Conservation (phyloP, 176 grass and related monocot genomes). For the Musa troglodytarum region DNA sequence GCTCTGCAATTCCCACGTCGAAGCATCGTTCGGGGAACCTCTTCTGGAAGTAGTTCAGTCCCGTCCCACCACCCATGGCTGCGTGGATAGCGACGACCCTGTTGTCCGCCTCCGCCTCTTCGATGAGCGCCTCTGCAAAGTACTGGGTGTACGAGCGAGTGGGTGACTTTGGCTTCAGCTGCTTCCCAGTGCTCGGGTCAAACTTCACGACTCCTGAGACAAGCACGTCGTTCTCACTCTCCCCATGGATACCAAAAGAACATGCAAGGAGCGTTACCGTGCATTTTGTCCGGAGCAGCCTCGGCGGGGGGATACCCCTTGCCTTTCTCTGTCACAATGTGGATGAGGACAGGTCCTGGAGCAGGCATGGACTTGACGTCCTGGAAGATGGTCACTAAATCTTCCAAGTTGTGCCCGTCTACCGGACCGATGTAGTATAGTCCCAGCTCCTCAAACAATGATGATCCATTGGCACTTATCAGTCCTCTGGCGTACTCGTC, state of each 20-base stretch:
- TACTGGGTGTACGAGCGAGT: constrained; percentile 69
- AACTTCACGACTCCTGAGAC: constrained; percentile 59
- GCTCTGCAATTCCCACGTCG: constrained; percentile 41
- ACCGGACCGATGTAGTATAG: constrained; percentile 92
- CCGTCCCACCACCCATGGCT: constrained; percentile 86
- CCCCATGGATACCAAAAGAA: background rate
- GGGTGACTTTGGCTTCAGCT: constrained; percentile 40
- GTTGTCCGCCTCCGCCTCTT: constrained; percentile 55
- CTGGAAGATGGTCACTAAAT: constrained; percentile 70
- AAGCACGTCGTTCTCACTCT: background rate
- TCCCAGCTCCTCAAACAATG: constrained; percentile 85
- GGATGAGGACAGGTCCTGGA: constrained; percentile 65
- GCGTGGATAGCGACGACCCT: constrained; percentile 83
- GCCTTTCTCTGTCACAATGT: constrained; percentile 78
- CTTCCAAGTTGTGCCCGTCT: constrained; percentile 64
- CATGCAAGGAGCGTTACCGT: constrained; percentile 24
- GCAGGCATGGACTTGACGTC: constrained; percentile 73
- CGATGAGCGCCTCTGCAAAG: constrained; percentile 64
- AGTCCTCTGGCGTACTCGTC: constrained; percentile 84
- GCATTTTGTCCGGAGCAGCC: constrained; percentile 72
- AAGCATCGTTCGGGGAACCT: constrained; percentile 79
- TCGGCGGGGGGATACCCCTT: constrained; percentile 83
- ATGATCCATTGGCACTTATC: constrained; percentile 44
- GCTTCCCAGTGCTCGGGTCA: constrained; percentile 52
- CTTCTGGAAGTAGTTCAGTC: constrained; percentile 88